A percentile compares a stretch with the other conserved stretches of the same genome.
phyloP scores from a whole-genome alignment of 1,139 yeast genomes.

The Yamadazyma dendronema region DNA sequence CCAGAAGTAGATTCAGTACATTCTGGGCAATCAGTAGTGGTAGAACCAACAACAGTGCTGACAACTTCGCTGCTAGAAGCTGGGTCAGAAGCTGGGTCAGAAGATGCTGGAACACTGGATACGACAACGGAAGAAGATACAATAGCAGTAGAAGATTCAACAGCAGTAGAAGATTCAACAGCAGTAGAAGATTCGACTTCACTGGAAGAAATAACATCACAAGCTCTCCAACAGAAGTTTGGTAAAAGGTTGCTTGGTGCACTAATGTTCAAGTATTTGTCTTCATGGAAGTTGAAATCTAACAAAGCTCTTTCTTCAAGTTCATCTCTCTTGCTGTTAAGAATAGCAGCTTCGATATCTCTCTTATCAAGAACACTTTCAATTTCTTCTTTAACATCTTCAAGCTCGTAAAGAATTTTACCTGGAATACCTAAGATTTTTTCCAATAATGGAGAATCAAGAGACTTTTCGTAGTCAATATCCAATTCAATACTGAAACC shows the following conservation, averaged over 20 bases:
- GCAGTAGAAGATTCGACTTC: conserved; percentile 8
- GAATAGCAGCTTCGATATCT: conserved; percentile 13
- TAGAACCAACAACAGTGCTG: neutral
- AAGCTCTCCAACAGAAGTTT: conserved; percentile 29
- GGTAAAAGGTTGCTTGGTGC: conserved; percentile 22
- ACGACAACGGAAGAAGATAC: conserved; percentile 11
- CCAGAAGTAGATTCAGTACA: conserved; percentile 12
- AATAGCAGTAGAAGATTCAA: conserved; percentile 7
- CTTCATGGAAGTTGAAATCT: conserved; percentile 7
- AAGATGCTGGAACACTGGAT: conserved; percentile 10
- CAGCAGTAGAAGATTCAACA: conserved; percentile 7
- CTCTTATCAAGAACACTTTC: conserved; percentile 10
- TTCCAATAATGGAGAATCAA: conserved; percentile 18
- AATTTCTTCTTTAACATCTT: conserved; percentile 10
- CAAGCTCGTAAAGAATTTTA: conserved; percentile 11
- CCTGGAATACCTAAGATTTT: conserved; percentile 15
- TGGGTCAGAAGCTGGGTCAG: conserved; percentile 12
- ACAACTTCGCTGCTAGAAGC: conserved; percentile 9
- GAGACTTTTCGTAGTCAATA: conserved; percentile 16
- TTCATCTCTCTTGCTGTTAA: conserved; percentile 1
- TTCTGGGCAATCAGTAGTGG: conserved; percentile 6
- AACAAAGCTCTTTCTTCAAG: conserved; percentile 14
- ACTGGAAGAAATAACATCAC: conserved; percentile 10
- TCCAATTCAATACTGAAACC: conserved; percentile 25
- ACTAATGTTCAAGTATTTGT: conserved; percentile 11